phyloP scores from a whole-genome alignment of 371 early-diverging fungal genomes.

The Syncephalastrum sp. region DNA sequence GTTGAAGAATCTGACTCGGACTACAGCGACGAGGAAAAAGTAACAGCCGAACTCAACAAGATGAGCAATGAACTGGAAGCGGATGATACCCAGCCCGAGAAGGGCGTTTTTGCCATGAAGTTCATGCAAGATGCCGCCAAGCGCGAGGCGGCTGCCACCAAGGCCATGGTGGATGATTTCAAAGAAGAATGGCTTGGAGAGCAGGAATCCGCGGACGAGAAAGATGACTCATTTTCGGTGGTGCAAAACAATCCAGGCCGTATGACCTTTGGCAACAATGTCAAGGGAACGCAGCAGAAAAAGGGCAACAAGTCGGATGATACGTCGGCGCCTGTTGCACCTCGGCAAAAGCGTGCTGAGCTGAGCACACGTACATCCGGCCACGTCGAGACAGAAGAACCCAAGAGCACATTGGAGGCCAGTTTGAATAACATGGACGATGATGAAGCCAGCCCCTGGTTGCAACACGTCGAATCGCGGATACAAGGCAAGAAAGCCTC shows the following conservation, averaged over 20 bases:
- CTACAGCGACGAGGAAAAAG: conserved; percentile 53
- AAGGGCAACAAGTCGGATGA: conserved; percentile 5
- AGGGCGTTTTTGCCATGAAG: conserved; percentile 93
- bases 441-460: conserved; percentile 63
- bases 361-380: conserved; percentile 55
- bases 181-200: conserved; percentile 43
- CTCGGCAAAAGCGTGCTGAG: background rate
- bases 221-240: conserved; percentile 30
- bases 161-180: conserved; percentile 51
- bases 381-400: conserved; percentile 40
- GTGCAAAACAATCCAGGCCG: conserved; percentile 60
- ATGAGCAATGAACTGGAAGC: conserved; percentile 47
- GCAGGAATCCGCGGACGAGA: conserved; percentile 39
- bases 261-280: conserved; percentile 56
- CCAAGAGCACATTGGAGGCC: conserved; percentile 16
- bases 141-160: conserved; percentile 48
- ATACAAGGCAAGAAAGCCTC: conserved; percentile 53
- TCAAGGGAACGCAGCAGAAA: conserved; percentile 9
- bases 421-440: conserved; percentile 27
- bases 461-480: conserved; percentile 49
- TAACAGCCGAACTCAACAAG: conserved; percentile 36
- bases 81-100: conserved; percentile 60
- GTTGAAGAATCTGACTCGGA: conserved; percentile 57
- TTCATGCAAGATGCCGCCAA: conserved; percentile 90
- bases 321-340: too few species aligned